Evolutionary conservation across 306 rosid genomes (phyloP), one percentile per base, ranked within the genome.

Genomic region (Malus sylvestris): DNA sequence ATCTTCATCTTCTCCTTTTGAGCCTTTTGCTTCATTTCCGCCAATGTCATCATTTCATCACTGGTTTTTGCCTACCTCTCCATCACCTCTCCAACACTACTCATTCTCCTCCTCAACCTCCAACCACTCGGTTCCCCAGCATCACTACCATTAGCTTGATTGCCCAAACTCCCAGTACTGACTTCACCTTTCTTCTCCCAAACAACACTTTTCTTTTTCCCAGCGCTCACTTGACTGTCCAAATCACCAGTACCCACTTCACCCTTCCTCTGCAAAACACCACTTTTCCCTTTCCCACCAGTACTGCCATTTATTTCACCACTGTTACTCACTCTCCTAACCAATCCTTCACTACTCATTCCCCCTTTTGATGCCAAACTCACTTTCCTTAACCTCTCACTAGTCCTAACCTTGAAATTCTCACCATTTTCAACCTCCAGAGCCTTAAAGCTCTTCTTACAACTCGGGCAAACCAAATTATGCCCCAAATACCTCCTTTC

Each of bases 31-130:
- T 81, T 90, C 73, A 85, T 79, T 74, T 84, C 83, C 61, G 97
- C 97, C 79, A 95, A 84, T 66, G 97, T 95, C 96, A 94, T 90
- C 71, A 68, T 84, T 45, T 90, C 96, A 64, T 90, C 98, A 63
- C 75, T 82, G 3, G 52, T 70, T 77, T 74, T 85, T 5, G 76
- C 74, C 80, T 78, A 86, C 86, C 90, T 85, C 82, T 88, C 90
- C 87, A 89, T 81, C 52, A 92, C 83, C 72, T 94, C 96, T 70
- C 86, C 97, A 67, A 92, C 89, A 2, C 84, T 83, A 53, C 85
- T 77, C 86, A 59, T 92, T 81, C 86, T 90, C 95, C 78, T 90
- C 85, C 79, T 89, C 88, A 71, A 63, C 58, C 83, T 80, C 44
- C 83, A 71, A 62, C 78, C 78, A 75, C 89, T 82, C 82, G 78